Evolutionary conservation across 225 moss, liverwort and hornwort genomes (phyloP).

Genomic region (Takakia lepidozioides): DNA sequence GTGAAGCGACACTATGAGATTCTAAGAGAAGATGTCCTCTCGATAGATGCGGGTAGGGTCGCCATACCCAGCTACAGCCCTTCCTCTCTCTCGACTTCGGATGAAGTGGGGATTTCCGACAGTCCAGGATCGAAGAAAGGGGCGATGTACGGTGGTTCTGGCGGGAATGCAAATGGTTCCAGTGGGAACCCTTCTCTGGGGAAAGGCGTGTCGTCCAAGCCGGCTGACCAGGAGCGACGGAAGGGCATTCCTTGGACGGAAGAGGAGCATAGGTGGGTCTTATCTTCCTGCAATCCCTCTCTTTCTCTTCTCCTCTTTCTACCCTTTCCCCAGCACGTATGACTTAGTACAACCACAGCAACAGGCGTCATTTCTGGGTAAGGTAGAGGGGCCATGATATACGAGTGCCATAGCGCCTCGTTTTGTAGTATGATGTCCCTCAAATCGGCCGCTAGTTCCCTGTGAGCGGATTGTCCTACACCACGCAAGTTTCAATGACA

Average conservation of each 20-base stretch:
- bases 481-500: too few relatives aligned
- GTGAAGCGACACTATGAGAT: slow-evolving; percentile 77
- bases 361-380: too few relatives aligned
- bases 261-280: slow-evolving; percentile 80
- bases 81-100: slow-evolving; percentile 47
- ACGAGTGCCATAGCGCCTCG: too few relatives aligned
- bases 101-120: slow-evolving; percentile 61
- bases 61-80: slow-evolving; percentile 70
- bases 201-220: slow-evolving; percentile 46
- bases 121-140: slow-evolving; percentile 59
- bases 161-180: slow-evolving; percentile 34
- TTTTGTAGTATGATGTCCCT: too few relatives aligned
- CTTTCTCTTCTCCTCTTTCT: neutral
- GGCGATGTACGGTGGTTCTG: slow-evolving; percentile 46
- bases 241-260: slow-evolving; percentile 95
- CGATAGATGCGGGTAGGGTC: slow-evolving; percentile 79
- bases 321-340: neutral
- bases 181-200: slow-evolving; percentile 35
- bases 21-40: slow-evolving; percentile 62
- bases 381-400: too few relatives aligned
- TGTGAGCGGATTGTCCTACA: too few relatives aligned
- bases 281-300: neutral
- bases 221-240: slow-evolving; percentile 89
- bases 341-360: neutral
- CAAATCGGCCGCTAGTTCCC: too few relatives aligned